Evolutionary conservation across 2,329 filamentous ascomycete genomes (phyloP), one percentile per base, ranked within the genome.

Genomic region (Capronia coronata): DNA sequence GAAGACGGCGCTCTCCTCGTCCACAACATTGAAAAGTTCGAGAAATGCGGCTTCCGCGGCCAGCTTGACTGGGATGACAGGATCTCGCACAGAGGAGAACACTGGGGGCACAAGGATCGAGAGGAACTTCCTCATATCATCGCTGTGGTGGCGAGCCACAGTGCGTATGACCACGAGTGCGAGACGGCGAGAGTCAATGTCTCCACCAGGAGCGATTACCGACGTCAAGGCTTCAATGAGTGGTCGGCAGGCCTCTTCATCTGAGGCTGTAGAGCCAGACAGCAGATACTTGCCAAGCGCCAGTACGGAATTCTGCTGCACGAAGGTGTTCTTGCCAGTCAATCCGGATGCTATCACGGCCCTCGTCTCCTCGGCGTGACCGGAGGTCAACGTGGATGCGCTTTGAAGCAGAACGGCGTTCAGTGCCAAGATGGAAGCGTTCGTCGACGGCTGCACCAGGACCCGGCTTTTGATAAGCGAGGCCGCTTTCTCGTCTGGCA

Each of bases 11-110:
- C 75, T 77, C 64, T 96, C 93, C 56, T 90, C 84, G 38, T 95
- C 87, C 1, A 90, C 87, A 1, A 97, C 90, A 37, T 80, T 82
- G 72, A 98, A 97, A 3, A 97, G 76, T 43, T 88, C 81, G 48
- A 98, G 78, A 68, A 98, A 97, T 0, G 91, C 89, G 10, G 90
- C 91, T 70, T 98, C 93, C 1, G 93, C 91, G 0, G 91, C 85
- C 22, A 98, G 76, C 70, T 98, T 98, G 64, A 98, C 84, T 0
- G 94, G 94, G 55, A 98, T 97, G 4, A 97, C 83, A 8, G 82
- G 76, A 66, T 98, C 93, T 51, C 94, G 82, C 22, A 98, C 93
- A 46, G 86, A 86, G 35, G 86, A 82, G 67, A 98, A 98, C 38
- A 97, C 78, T 1, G 89, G 82, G 1, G 84, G 83, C 1, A 87